Evolutionary conservation across 2,329 filamentous ascomycete genomes (phyloP).

Genomic region (Rhexocercosporidium sp.): DNA sequence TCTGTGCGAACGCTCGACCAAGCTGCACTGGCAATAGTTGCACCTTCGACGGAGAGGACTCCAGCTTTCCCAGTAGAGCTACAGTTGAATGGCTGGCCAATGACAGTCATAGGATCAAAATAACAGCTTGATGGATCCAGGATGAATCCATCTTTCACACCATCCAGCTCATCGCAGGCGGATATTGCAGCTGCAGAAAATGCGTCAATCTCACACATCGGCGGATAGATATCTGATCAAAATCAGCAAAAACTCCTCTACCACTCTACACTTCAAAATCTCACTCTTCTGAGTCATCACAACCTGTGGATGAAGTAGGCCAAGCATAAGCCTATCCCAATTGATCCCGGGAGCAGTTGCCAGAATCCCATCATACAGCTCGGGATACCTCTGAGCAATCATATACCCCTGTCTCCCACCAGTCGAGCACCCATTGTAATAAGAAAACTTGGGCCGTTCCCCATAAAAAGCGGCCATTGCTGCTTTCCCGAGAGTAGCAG

Average conservation of each 20-base stretch:
- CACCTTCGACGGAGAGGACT: not conserved
- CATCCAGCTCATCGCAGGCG: conserved; percentile 4
- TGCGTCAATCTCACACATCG: not conserved
- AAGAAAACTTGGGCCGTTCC: conserved; percentile 43
- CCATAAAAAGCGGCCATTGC: conserved; percentile 44
- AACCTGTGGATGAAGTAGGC: conserved; percentile 18
- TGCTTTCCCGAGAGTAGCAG: conserved; percentile 42
- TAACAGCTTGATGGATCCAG: not conserved
- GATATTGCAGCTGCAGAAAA: not conserved
- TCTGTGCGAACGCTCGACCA: not conserved
- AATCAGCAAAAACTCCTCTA: not conserved
- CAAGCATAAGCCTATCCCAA: conserved; percentile 22
- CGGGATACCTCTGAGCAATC: conserved; percentile 45
- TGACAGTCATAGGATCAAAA: not conserved
- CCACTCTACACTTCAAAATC: not conserved
- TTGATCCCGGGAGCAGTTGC: conserved; percentile 47
- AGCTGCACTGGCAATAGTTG: not conserved
- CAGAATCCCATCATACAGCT: conserved; percentile 47
- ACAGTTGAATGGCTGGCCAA: conserved; percentile 3
- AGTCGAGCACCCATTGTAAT: conserved; percentile 46
- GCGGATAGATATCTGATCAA: not conserved
- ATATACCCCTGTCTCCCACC: conserved; percentile 47
- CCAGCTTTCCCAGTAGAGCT: not conserved
- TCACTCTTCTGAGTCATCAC: conserved; percentile 25
- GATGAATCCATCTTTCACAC: conserved; percentile 5